Evolutionary conservation across 176 grass and related monocot genomes (phyloP), one percentile per base, ranked within the genome.

Genomic region (Elaeis guineensis): DNA sequence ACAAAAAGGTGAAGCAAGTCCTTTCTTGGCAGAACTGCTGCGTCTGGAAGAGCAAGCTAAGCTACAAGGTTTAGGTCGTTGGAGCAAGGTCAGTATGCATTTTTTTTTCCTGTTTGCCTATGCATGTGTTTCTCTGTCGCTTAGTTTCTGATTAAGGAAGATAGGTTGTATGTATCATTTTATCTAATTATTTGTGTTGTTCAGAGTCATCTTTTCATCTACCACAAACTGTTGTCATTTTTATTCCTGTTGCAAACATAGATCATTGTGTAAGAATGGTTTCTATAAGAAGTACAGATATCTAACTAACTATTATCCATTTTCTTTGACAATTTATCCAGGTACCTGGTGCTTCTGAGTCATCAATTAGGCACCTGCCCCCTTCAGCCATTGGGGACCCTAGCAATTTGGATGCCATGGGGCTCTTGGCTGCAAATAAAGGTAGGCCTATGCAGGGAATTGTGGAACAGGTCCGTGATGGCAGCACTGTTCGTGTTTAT

Each of bases 391-490:
- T 98, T 70, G 93, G 93, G 22, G 88, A 92, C 62, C 76, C 82
- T 22, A 86, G 81, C 66, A 89, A 83, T 67, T 92, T 98, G 55
- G 93, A 98, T 80, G 87, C 93, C 4, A 98, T 89, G 76, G 84
- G 84, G 50, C 84, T 92, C 39, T 75, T 72, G 0, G 72, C 81
- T 77, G 82, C 59, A 15, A 92, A 92, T 65, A 98, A 98, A 74
- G 93, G 93, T 57, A 92, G 89, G 60, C 83, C 87, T 49, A 75
- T 92, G 76, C 80, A 92, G 71, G 87, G 80, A 22, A 76, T 98
- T 59, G 93, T 98, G 11, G 87, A 98, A 69, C 93, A 98, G 81
- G 87, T 79, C 25, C 87, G 93, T 20, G 93, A 98, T 78, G 93
- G 93, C n/a, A 84, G 85, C 70, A 89, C 76, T 22, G 59, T 98